A percentile compares a stretch with the other conserved stretches of the same genome.
Evolutionary conservation across 495 filamentous ascomycete genomes (phyloP).

Genomic region (Bryoglossum gracile): DNA sequence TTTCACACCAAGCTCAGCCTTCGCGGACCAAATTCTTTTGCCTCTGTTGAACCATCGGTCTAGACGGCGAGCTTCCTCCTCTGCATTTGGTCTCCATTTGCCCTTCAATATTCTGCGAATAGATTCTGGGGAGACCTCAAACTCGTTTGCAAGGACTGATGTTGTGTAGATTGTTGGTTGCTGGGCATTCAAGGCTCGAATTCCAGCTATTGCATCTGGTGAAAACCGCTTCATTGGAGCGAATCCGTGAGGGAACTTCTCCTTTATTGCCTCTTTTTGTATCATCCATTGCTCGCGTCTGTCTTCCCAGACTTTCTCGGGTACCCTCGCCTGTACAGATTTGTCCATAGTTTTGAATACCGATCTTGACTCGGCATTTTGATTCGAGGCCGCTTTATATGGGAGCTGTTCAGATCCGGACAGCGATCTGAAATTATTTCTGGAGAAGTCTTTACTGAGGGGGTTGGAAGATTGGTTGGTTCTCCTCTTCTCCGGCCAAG

Average conservation of each 20-base stretch:
- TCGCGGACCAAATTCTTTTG: constrained; percentile 64
- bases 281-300: constrained; percentile 65
- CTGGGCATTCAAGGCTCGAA: constrained; percentile 67
- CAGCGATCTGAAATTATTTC: too few relatives aligned
- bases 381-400: too few relatives aligned
- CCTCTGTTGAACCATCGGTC: constrained; percentile 74
- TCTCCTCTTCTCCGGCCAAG: too few relatives aligned
- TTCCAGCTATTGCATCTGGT: constrained; percentile 82
- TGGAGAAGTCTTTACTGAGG: too few relatives aligned
- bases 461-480: too few relatives aligned
- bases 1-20: constrained; percentile 61
- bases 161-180: constrained; percentile 73
- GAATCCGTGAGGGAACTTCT: constrained; percentile 77
- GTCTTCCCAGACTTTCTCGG: too few relatives aligned
- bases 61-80: constrained; percentile 53
- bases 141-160: constrained; percentile 63
- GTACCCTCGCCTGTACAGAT: neutral
- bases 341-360: constrained; percentile 19
- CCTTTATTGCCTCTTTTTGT: constrained; percentile 58
- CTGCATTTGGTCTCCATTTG: constrained; percentile 66
- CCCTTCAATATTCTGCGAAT: constrained; percentile 79
- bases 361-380: neutral
- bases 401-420: too few relatives aligned
- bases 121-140: constrained; percentile 77
- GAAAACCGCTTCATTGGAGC: constrained; percentile 77